Percentiles rank a stretch among this genome's conserved stretches.
Conservation (phyloP, 192 early-diverging fungal species). For the Geranomyces michiganensis region DNA sequence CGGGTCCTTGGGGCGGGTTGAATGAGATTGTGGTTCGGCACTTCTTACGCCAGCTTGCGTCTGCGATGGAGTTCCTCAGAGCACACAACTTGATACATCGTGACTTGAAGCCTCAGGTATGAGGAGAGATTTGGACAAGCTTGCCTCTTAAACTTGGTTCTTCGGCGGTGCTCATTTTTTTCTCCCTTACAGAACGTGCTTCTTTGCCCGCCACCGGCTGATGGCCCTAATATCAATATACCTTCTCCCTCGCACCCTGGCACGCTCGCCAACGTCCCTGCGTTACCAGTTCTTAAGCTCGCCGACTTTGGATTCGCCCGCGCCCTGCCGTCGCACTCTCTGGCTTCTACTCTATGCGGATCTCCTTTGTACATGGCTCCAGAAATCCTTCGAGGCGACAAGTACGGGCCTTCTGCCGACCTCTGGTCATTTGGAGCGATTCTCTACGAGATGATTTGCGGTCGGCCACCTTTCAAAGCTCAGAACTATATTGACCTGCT, state of each 20-base stretch:
- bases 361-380: conserved; percentile 96
- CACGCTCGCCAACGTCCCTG: conserved; percentile 41
- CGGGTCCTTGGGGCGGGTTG: conserved; percentile 74
- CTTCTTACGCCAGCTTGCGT: conserved; percentile 83
- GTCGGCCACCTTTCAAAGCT: conserved; percentile 89
- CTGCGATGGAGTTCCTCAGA: conserved; percentile 86
- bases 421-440: conserved; percentile 97
- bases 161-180: conserved; percentile 1
- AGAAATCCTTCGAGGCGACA: conserved; percentile 82
- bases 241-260: conserved; percentile 40
- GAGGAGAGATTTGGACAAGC: too few relatives aligned
- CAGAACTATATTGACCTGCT: conserved; percentile 92
- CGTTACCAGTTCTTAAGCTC: conserved; percentile 83
- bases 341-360: conserved; percentile 95
- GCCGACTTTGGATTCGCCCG: conserved; percentile 99
- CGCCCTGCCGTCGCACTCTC: conserved; percentile 74
- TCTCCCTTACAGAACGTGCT: conserved; percentile 69
- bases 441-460: conserved; percentile 90
- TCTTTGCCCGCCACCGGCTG: conserved; percentile 61
- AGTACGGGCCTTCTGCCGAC: conserved; percentile 94
- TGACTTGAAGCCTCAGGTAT: conserved; percentile 95
- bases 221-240: conserved; percentile 45
- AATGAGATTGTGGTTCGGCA: conserved; percentile 78
- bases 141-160: neutral
- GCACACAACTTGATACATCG: conserved; percentile 89